Base-by-base conservation (phyloP, 1,139 yeast species). In the Kodamaea derodonti region DNA sequence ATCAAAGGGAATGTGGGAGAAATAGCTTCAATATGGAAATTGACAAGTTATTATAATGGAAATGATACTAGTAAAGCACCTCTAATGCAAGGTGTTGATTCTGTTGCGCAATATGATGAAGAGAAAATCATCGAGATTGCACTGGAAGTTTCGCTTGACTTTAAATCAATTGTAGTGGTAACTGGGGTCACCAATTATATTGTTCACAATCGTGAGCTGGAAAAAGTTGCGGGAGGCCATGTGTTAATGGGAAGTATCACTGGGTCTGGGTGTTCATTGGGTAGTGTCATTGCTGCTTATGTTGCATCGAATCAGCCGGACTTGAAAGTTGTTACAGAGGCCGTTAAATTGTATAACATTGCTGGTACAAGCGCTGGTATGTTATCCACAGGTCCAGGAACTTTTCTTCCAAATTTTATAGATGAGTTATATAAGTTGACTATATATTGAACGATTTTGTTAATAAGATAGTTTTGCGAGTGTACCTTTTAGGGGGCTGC, bases 1-100 rank as follows among this genome's bases (percentile, higher is more conserved):
- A 80, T 88, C 45, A 87, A 90, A 56, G 97, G 96, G 1, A 90
- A 90, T 51, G 73, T 78, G 10, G 88, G 94, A n/a, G 97, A 90
- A 50, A 83, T 90, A 11, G 52, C 72, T 40, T 66, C 73, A 3
- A 49, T 69, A 9, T 54, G 59, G 49, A 63, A 59, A 38, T 49
- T 68, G 17, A 51, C 69, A 6, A 53, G 60, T 36, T 35, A 36
- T 2, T 56, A 50, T 30, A 31, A 38, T 4, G 62, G 76, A 0
- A 53, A 72, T 10, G 71, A 5, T 25, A 15, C 17, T 8, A 17
- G 75, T 0, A 61, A 62, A 2, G 49, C 62, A 1, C 55, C 58
- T 1, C 52, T 62, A 22, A 84, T 84, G 90, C 72, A 76, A 41
- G 97, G 97, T 13, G 94, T 84, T 5, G 95, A 85, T 51, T 75